These are phyloP conservation scores for Talaromyces stipitatus DNA, from an alignment of 495 filamentous ascomycete genomes.

Conservation along the genomic window DNA sequence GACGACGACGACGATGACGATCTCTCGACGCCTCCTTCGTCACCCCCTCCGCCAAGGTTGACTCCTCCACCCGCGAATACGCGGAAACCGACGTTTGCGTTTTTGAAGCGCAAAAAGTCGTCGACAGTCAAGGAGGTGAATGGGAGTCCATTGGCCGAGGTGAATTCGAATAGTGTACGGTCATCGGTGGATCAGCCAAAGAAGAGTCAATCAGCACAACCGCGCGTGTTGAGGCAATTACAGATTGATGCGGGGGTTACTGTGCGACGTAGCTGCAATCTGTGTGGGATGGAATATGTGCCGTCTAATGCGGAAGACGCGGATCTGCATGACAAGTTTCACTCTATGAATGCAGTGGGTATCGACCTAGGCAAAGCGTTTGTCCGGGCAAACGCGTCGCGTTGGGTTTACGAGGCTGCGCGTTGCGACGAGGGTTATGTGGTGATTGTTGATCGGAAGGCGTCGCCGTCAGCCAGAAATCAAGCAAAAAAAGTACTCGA, in stretches of 20 bases:
- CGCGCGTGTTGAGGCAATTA: constrained; percentile 49
- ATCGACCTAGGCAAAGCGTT: constrained; percentile 55
- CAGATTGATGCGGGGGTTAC: constrained; percentile 59
- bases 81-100: constrained; percentile 46
- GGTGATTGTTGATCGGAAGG: constrained; percentile 49
- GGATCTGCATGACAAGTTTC: constrained; percentile 59
- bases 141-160: constrained; percentile 39
- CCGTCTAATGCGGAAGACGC: constrained; percentile 58
- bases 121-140: constrained; percentile 23
- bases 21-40: constrained; percentile 42
- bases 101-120: constrained; percentile 47
- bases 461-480: constrained; percentile 43
- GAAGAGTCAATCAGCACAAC: constrained; percentile 23
- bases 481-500: constrained; percentile 56
- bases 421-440: constrained; percentile 45
- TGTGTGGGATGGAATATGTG: constrained; percentile 66
- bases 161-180: constrained; percentile 44
- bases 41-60: constrained; percentile 47
- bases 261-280: constrained; percentile 51
- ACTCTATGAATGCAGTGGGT: constrained; percentile 57
- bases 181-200: constrained; percentile 32
- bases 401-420: constrained; percentile 38
- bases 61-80: constrained; percentile 47
- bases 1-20: constrained; percentile 16
- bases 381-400: constrained; percentile 38